These are phyloP conservation scores for Usnea hakonensis DNA, from an alignment of 495 filamentous ascomycete species.

Conservation along the genomic window DNA sequence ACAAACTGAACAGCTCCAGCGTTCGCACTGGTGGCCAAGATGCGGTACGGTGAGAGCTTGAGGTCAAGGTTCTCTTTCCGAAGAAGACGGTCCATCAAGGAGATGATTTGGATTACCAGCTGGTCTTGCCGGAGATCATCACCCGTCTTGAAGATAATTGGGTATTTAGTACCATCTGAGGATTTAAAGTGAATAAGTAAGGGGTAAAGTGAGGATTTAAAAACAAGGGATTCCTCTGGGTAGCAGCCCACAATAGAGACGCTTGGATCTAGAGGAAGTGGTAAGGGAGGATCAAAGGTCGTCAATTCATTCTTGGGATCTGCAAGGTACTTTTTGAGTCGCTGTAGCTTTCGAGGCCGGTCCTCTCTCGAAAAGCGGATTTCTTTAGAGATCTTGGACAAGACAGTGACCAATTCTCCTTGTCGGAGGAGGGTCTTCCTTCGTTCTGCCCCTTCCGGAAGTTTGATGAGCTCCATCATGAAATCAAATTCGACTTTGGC, in stretches of 20 bases:
- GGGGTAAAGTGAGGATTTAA: constrained; percentile 89
- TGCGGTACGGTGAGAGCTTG: constrained; percentile 90
- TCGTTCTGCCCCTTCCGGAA: constrained; percentile 53
- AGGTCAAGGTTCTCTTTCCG: constrained; percentile 96
- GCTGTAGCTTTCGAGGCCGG: constrained; percentile 69
- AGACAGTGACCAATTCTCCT: constrained; percentile 78
- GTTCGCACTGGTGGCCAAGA: constrained; percentile 81
- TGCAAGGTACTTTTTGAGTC: constrained; percentile 69
- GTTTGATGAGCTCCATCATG: constrained; percentile 67
- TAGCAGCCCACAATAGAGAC: constrained; percentile 68
- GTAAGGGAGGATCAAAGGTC: constrained; percentile 75
- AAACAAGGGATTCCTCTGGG: constrained; percentile 81
- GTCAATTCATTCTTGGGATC: constrained; percentile 86
- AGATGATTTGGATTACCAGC: constrained; percentile 96
- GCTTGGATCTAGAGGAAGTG: constrained; percentile 81
- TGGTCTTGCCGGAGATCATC: constrained; percentile 97
- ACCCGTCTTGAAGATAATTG: constrained; percentile 93
- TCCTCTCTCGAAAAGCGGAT: constrained; percentile 74
- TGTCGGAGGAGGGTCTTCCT: constrained; percentile 73
- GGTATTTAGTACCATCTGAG: constrained; percentile 64
- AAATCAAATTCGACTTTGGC: constrained; percentile 91
- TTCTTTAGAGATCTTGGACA: constrained; percentile 85
- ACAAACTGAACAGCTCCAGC: constrained; percentile 92
- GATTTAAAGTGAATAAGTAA: constrained; percentile 90
- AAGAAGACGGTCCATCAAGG: constrained; percentile 92